phyloP scores from a whole-genome alignment of 192 early-diverging fungal species.

The Linderina pennispora region DNA sequence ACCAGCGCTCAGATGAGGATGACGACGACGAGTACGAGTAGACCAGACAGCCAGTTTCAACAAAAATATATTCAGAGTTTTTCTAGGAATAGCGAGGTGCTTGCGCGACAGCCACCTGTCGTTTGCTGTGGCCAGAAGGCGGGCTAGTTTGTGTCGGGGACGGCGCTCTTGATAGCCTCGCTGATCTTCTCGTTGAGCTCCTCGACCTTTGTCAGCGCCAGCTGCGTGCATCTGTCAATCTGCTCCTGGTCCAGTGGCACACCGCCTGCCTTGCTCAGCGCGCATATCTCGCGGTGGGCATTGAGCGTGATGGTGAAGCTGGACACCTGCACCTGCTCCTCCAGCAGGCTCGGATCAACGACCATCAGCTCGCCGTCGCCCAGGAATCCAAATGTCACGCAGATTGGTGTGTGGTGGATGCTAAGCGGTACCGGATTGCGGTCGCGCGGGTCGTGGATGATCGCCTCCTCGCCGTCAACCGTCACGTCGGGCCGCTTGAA shows the following conservation, averaged over 20 bases:
- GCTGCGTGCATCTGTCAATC: constrained; percentile 74
- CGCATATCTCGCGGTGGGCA: constrained; percentile 87
- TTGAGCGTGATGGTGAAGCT: constrained; percentile 89
- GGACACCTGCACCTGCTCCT: constrained; percentile 80
- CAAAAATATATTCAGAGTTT: neutral
- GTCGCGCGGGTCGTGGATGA: constrained; percentile 74
- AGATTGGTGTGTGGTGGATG: constrained; percentile 94
- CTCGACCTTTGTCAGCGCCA: constrained; percentile 57
- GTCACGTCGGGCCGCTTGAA: constrained; percentile 95
- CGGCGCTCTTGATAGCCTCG: constrained; percentile 57
- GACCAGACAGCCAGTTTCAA: too few species aligned
- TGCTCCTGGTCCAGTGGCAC: constrained; percentile 65
- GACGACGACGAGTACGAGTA: constrained; percentile 3
- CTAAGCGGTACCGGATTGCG: constrained; percentile 90
- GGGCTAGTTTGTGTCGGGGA: too few species aligned
- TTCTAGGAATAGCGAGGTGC: neutral
- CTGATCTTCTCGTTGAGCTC: constrained; percentile 74
- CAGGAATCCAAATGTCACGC: constrained; percentile 90
- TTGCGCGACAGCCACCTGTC: too few species aligned
- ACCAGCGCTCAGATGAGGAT: constrained; percentile 16
- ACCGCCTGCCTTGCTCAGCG: constrained; percentile 88
- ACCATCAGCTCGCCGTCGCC: constrained; percentile 63
- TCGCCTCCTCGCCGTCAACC: constrained; percentile 86
- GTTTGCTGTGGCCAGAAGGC: too few species aligned
- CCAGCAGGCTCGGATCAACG: constrained; percentile 79